Base-by-base conservation (phyloP, 2,329 filamentous ascomycete species). In the Pestalotiopsis sp. region DNA sequence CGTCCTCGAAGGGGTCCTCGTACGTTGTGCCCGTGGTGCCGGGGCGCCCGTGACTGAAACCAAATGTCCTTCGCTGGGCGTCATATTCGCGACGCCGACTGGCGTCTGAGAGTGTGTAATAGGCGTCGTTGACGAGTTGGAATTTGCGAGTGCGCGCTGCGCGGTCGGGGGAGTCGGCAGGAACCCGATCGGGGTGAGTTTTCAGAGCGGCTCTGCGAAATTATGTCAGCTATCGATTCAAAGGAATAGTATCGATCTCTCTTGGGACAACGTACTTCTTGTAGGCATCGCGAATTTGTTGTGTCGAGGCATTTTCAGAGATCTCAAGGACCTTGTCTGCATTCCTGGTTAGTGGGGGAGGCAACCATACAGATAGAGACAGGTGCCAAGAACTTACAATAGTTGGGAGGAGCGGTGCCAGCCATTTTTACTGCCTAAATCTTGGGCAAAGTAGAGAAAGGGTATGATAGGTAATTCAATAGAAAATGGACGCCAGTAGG, bases 251-350 rank as follows among this genome's bases (percentile, higher is more conserved):
- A 0, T 2, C 2, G 31, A 9, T 36, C 1, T 65, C 49, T 2
- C 4, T 11, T 14, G 39, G 36, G 27, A 36, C 13, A 14, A 64
- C 78, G 66, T 77, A 93, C 92, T 92, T 92, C 80, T 99, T 99
- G 86, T 98, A 99, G 65, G 95, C 96, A 85, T 94, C 92, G 75
- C 95, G 92, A 78, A 99, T 91, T 79, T 98, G 92, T 76, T 94
- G 90, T 69, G 91, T 89, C 0, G 90, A 92, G 41, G 95, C 94
- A 74, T 87, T 91, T 45, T 93, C 87, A 65, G 90, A 79, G 70
- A 97, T 81, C 72, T 92, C 92, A 64, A 97, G 90, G 72, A 92
- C 87, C 65, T 87, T 89, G 82, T 95, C 93, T 95, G 72, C 31
- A 59, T 59, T 71, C 67, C 65, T 52, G 70, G 71, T 73, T 68